Percentiles rank a stretch among this genome's conserved stretches.
phyloP scores from a whole-genome alignment of 345 rosid genomes.

The Salix brachista region DNA sequence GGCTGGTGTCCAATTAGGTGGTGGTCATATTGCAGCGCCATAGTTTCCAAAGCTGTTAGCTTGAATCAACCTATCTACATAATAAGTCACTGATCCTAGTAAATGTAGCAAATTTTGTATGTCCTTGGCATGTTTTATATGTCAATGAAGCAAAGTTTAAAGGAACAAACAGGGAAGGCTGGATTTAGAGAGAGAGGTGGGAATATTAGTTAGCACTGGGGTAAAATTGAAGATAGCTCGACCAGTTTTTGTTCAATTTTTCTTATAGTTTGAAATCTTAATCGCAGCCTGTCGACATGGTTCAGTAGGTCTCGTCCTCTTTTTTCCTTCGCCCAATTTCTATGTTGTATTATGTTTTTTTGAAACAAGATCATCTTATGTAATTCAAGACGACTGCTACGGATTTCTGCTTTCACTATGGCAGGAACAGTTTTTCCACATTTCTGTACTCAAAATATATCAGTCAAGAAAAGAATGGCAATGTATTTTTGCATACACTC shows the following conservation, averaged over 20 bases:
- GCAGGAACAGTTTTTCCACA: not conserved
- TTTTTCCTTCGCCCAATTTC: too few relatives aligned
- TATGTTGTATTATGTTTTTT: too few relatives aligned
- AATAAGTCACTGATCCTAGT: not conserved
- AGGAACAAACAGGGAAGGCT: not conserved
- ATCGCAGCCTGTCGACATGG: not conserved
- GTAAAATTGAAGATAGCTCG: not conserved
- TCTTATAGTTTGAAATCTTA: not conserved
- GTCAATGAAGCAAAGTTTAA: not conserved
- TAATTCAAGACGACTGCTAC: not conserved
- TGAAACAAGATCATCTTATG: not conserved
- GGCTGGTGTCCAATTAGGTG: not conserved
- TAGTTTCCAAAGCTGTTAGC: not conserved
- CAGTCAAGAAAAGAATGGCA: not conserved
- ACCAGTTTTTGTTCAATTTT: not conserved
- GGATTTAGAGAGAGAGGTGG: not conserved
- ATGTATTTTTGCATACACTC: too few relatives aligned
- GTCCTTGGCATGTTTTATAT: not conserved
- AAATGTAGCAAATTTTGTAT: not conserved
- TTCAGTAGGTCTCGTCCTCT: not conserved
- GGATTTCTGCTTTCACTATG: not conserved
- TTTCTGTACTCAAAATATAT: not conserved
- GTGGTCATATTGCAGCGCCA: not conserved
- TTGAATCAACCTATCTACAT: not conserved
- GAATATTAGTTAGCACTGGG: not conserved